Base-by-base conservation (phyloP, 345 rosid species). In the Citrus maxima region DNA sequence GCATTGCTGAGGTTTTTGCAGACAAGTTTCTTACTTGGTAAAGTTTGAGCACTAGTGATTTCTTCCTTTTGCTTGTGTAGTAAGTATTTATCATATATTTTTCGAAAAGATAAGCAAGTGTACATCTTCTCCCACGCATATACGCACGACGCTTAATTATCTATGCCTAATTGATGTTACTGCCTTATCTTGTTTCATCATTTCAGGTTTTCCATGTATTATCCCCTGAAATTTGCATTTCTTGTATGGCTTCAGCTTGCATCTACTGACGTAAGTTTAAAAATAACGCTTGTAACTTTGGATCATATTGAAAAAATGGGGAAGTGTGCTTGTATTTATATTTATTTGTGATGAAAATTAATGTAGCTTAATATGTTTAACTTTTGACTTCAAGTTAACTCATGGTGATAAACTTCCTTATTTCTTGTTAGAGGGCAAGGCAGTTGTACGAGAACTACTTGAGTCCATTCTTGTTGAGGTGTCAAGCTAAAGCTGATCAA, bases 181-280 rank as follows among this genome's bases (percentile, higher is more conserved):
- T 30, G 64, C 49, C 69, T 21, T 72, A 37, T 13, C 27, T 68
- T 25, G 10, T 70, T 77, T 65, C 25, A 3, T 9, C 67, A 22
- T 60, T 78, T 61, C 85, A 89, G 95, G 97, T 78, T 86, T 82
- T 90, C 97, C 0, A 76, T 88, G 65, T 91, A 93, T 79, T 90
- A 91, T 84, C 93, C 86, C 79, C 77, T 81, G 78, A 93, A 93
- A 80, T 90, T 91, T 82, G 94, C 93, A 10, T 91, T 91, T 82
- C 93, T 91, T 42, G 89, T 91, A 37, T 93, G 91, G 93, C 91
- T 89, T 80, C 89, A 89, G 80, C 88, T 86, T 66, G 89, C 91
- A 34, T 72, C 83, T 64, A 22, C 60, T 49, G 80, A 82, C 10
- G 91, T 89, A 80, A 83, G 78, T 75, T 71, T 35, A 49, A 25